Evolutionary conservation across 331 rosid genomes (phyloP).

Genomic region (Quercus tomentella): DNA sequence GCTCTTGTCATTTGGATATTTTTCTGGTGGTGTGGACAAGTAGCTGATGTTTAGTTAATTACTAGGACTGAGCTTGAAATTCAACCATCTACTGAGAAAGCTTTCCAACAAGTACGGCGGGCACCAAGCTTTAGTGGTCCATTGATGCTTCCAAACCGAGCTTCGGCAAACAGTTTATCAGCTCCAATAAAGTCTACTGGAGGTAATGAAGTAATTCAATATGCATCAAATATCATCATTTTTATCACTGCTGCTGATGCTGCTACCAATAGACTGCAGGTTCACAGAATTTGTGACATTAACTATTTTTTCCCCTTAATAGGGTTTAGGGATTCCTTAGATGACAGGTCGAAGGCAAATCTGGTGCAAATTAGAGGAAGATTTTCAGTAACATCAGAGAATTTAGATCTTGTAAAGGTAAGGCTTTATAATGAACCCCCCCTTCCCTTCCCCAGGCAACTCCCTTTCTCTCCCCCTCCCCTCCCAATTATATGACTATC

Average conservation of each 20-base stretch:
- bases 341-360: conserved; percentile 88
- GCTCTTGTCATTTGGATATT: not conserved
- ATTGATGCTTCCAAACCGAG: conserved; percentile 94
- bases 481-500: conserved; percentile 5
- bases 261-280: not conserved
- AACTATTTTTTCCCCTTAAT: conserved; percentile 21
- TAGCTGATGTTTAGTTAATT: conserved; percentile 22
- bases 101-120: conserved; percentile 58
- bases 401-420: conserved; percentile 95
- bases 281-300: conserved; percentile 14
- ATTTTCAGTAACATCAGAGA: conserved; percentile 96
- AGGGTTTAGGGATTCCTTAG: conserved; percentile 94
- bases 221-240: not conserved
- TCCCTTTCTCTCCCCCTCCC: not conserved
- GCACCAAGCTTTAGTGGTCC: conserved; percentile 98
- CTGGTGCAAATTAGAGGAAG: conserved; percentile 97
- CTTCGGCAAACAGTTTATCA: conserved; percentile 98
- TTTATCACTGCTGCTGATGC: conserved; percentile 4
- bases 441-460: not conserved
- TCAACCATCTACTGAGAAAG: conserved; percentile 48
- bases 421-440: not conserved
- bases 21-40: not conserved
- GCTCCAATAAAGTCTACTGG: conserved; percentile 98
- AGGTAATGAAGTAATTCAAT: conserved; percentile 52
- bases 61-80: conserved; percentile 70